Evolutionary conservation across 2,329 filamentous ascomycete genomes (phyloP).

Genomic region (Berkeleyomyces basicola): DNA sequence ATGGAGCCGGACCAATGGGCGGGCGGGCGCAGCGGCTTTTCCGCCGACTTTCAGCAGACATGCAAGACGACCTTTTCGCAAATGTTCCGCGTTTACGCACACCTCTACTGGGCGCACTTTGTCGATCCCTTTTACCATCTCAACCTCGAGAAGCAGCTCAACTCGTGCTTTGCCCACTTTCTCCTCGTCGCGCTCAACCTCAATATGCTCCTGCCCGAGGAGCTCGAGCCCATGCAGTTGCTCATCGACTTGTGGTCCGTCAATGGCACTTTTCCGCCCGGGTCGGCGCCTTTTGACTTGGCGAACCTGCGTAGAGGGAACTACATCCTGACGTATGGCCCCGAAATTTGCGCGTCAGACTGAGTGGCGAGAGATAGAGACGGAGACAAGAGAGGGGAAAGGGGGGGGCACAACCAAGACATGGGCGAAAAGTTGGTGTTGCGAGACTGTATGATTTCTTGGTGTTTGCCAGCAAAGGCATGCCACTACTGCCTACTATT

Average conservation of each 20-base stretch:
- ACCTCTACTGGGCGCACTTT: conserved; percentile 79
- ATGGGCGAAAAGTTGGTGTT: not conserved
- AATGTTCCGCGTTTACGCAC: conserved; percentile 81
- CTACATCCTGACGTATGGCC: conserved; percentile 19
- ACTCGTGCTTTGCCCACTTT: conserved; percentile 59
- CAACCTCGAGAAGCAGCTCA: conserved; percentile 49
- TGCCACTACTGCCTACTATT: not conserved
- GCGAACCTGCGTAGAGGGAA: conserved; percentile 33
- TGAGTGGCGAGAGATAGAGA: not conserved
- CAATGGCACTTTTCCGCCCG: conserved; percentile 56
- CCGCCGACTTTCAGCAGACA: conserved; percentile 57
- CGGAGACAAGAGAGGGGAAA: too few relatives aligned
- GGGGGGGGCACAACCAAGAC: not conserved
- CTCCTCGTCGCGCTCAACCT: conserved; percentile 50
- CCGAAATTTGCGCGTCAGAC: conserved; percentile 12
- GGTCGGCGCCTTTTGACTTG: conserved; percentile 35
- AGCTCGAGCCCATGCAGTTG: conserved; percentile 70
- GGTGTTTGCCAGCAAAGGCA: not conserved
- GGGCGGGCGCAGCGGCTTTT: conserved; percentile 68
- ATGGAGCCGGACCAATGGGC: conserved; percentile 45
- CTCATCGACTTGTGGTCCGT: conserved; percentile 64
- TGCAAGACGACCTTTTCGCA: conserved; percentile 73
- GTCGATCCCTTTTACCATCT: conserved; percentile 55
- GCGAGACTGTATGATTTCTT: not conserved
- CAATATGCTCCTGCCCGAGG: conserved; percentile 55